Evolutionary conservation across 225 moss, liverwort and hornwort species (phyloP).

Genomic region (Pleurozium schreberi): DNA sequence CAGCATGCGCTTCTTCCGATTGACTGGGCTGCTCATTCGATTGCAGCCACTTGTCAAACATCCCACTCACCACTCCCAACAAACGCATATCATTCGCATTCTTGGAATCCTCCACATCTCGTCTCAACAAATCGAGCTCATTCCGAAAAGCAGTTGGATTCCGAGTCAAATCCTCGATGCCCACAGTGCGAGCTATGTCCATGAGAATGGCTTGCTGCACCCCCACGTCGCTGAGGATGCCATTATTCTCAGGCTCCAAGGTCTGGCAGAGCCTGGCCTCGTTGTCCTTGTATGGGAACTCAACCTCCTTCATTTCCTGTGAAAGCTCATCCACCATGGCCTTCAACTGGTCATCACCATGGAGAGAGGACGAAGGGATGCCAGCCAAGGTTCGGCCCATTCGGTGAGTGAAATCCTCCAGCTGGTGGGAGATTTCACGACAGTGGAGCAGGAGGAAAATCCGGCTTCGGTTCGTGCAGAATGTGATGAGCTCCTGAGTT

Average conservation of each 20-base stretch:
- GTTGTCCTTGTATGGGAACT: slow-evolving; percentile 67
- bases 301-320: slow-evolving; percentile 60
- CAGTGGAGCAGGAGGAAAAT: slow-evolving; percentile 89
- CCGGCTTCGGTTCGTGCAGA: slow-evolving; percentile 78
- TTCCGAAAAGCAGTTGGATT: slow-evolving; percentile 70
- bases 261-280: slow-evolving; percentile 76
- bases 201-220: slow-evolving; percentile 89
- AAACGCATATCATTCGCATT: slow-evolving; percentile 46
- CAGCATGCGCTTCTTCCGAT: slow-evolving; percentile 27
- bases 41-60: slow-evolving; percentile 33
- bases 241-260: slow-evolving; percentile 66
- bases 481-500: slow-evolving; percentile 57
- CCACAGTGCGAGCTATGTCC: slow-evolving; percentile 89
- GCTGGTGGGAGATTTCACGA: slow-evolving; percentile 66
- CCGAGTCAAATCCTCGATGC: slow-evolving; percentile 62
- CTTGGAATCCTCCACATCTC: slow-evolving; percentile 29
- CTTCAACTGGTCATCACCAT: slow-evolving; percentile 49
- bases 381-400: slow-evolving; percentile 58
- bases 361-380: slow-evolving; percentile 61
- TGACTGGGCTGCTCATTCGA: slow-evolving; percentile 46
- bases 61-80: slow-evolving; percentile 31
- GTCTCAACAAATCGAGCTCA: slow-evolving; percentile 64
- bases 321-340: slow-evolving; percentile 50
- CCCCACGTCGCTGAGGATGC: slow-evolving; percentile 54
- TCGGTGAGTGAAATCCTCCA: slow-evolving; percentile 51